Percentiles rank a stretch among this genome's conserved stretches.
These are phyloP conservation scores for Bruguiera hainesii DNA, from an alignment of 441 rosid genomes.

Conservation along the genomic window DNA sequence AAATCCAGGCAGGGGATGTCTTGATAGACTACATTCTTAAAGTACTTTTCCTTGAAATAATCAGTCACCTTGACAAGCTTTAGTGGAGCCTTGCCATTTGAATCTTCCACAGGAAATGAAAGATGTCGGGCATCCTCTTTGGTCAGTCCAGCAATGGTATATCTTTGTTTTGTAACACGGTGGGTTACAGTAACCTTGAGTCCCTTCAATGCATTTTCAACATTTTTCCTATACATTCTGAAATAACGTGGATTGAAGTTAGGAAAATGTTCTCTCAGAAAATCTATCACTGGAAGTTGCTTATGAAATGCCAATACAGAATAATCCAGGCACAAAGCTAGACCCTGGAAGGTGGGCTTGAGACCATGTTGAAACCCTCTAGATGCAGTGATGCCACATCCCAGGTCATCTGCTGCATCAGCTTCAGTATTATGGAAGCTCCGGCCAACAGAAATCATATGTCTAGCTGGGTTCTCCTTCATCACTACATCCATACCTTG, in stretches of 20 bases:
- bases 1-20: slow-evolving; percentile 71
- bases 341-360: slow-evolving; percentile 67
- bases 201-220: slow-evolving; percentile 42
- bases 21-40: slow-evolving; percentile 36
- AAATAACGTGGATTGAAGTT: slow-evolving; percentile 30
- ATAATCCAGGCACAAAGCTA: slow-evolving; percentile 72
- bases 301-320: slow-evolving; percentile 74
- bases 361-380: slow-evolving; percentile 62
- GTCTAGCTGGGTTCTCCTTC: slow-evolving; percentile 78
- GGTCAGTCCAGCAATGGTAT: slow-evolving; percentile 47
- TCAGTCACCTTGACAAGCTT: slow-evolving; percentile 38
- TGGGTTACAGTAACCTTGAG: slow-evolving; percentile 57
- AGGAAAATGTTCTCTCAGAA: slow-evolving; percentile 39
- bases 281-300: slow-evolving; percentile 49
- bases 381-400: slow-evolving; percentile 51
- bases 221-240: slow-evolving; percentile 22
- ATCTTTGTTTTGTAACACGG: slow-evolving; percentile 49
- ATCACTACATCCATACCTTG: slow-evolving; percentile 89
- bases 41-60: slow-evolving; percentile 54
- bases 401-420: slow-evolving; percentile 37
- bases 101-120: slow-evolving; percentile 36
- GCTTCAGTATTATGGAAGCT: slow-evolving; percentile 41
- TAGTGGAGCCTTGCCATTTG: slow-evolving; percentile 33
- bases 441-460: slow-evolving; percentile 67
- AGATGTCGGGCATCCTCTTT: slow-evolving; percentile 28